Evolutionary conservation across 2,329 filamentous ascomycete genomes (phyloP), one percentile per base, ranked within the genome.

Genomic region (Pseudocercospora fijiensis): DNA sequence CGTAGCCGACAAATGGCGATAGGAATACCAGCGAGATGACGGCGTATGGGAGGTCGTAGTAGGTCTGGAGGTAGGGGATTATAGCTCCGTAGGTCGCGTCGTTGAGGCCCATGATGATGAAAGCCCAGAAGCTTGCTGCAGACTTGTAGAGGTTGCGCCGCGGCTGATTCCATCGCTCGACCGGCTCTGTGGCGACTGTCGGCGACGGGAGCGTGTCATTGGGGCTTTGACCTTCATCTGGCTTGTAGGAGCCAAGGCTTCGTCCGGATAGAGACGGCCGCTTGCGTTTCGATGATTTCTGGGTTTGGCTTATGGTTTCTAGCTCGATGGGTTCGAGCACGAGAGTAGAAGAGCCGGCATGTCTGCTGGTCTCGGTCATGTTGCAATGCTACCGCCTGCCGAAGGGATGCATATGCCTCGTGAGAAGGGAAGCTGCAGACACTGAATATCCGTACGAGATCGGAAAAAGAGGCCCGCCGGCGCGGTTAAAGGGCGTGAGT

Each of bases 1-100:
- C 81, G 76, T 90, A 91, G 53, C 88, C 88, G 2, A 84, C 78
- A 56, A 90, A 86, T 0, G 88, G 87, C 0, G 88, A 83, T 10
- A 90, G 78, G 74, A 90, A 91, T 49, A 90, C 77, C 1, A 89
- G 80, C 0, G 88, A 88, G 3, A 90, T 83, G 60, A 88, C 77
- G 3, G 85, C 83, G 73, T 90, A 89, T 53, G 78, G 80, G 58
- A 90, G 78, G 57, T 78, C 59, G 76, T 90, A 90, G 77, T 89
- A 88, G 11, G 75, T 75, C 78, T 88, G 85, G 45, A 88, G 79
- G 68, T 84, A 84, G 33, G 82, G 81, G 58, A 84, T 82, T 67
- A 83, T 74, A 18, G 80, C 78, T 33, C 74, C 74, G 37, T 76
- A 73, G 20, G 68, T 70, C 3, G 68, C 88, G 76, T 91, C 89